Evolutionary conservation across 2,329 filamentous ascomycete species (phyloP), one percentile per base, ranked within the genome.

Genomic region (Gaeumannomyces sp.): DNA sequence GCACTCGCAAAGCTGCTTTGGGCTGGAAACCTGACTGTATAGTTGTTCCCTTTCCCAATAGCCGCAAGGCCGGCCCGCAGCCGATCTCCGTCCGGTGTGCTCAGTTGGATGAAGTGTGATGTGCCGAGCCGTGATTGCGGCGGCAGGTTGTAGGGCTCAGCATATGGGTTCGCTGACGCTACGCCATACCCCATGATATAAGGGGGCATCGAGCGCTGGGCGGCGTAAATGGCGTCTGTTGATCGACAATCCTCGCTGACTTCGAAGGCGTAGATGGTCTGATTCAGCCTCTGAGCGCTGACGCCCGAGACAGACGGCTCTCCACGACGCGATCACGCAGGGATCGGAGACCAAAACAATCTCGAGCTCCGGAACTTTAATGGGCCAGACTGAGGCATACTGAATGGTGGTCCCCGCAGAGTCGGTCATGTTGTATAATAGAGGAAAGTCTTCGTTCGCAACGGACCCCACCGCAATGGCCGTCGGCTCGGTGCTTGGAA

Each of bases 401-500:
- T 66, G 64, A 22, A 70, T 59, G 2, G 16, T 61, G 11, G 45
- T 56, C 22, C 65, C 70, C 38, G 56, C 56, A 11, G 68, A 69
- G 59, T 71, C 70, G 1, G 63, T 68, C 2, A 65, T 38, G 7
- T 59, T 64, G 33, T 70, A 71, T 4, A 66, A 66, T 38, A 69
- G 66, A 1, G 69, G 70, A 56, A 67, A 68, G 22, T 66, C 63
- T 14, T 25, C 61, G 53, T 67, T 70, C 6, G 65, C 67, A 19
- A 71, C 64, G 16, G 69, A 67, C 14, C 69, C 71, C 5, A 73
- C 69, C 8, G 68, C 69, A 53, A 72, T 68, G 27, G 68, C 70
- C 45, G 65, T 67, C 4, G 68, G 67, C 25, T 64, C 67, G 19
- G 66, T 64, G 28, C 66, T 68, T 45, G 66, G 66, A 29, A 68